These are phyloP conservation scores for button mushroom (Agaricus bisporus) DNA, from an alignment of 768 basidiomycete genomes.

Conservation along the genomic window DNA sequence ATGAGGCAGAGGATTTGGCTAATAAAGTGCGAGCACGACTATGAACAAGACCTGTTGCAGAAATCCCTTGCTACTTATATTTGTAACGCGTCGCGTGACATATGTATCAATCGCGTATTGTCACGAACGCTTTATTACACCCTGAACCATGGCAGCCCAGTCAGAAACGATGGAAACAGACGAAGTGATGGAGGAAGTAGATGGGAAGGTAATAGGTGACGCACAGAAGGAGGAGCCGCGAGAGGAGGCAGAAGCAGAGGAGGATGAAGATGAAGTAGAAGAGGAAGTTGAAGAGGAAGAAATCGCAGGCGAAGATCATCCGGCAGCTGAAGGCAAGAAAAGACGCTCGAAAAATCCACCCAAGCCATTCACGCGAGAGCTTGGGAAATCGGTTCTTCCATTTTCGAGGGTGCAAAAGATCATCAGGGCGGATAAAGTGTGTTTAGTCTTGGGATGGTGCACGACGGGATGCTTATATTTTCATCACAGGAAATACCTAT, in stretches of 20 bases:
- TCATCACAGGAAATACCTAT: constrained; percentile 62
- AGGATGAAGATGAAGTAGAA: constrained; percentile 4
- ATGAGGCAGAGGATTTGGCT: constrained; percentile 42
- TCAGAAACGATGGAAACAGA: constrained; percentile 12
- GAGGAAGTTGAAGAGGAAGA: not conserved
- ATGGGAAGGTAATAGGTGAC: constrained; percentile 4
- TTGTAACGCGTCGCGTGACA: constrained; percentile 6
- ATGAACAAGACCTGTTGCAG: constrained; percentile 13
- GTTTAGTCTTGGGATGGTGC: constrained; percentile 9
- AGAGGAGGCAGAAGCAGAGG: not conserved
- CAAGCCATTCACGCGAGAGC: constrained; percentile 22
- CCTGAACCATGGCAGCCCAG: constrained; percentile 3
- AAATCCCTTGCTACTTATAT: not conserved
- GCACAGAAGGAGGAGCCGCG: not conserved
- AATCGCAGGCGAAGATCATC: not conserved
- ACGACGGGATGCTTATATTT: not conserved
- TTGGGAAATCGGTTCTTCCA: constrained; percentile 71
- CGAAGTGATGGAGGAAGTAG: constrained; percentile 8
- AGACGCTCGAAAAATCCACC: constrained; percentile 23
- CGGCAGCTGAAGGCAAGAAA: constrained; percentile 17
- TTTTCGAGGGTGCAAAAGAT: constrained; percentile 77
- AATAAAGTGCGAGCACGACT: constrained; percentile 39
- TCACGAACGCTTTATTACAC: constrained; percentile 7
- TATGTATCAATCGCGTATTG: constrained; percentile 1
- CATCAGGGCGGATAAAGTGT: constrained; percentile 78